Conservation (phyloP, 495 filamentous ascomycete species). For the Neurospora intermedia region DNA sequence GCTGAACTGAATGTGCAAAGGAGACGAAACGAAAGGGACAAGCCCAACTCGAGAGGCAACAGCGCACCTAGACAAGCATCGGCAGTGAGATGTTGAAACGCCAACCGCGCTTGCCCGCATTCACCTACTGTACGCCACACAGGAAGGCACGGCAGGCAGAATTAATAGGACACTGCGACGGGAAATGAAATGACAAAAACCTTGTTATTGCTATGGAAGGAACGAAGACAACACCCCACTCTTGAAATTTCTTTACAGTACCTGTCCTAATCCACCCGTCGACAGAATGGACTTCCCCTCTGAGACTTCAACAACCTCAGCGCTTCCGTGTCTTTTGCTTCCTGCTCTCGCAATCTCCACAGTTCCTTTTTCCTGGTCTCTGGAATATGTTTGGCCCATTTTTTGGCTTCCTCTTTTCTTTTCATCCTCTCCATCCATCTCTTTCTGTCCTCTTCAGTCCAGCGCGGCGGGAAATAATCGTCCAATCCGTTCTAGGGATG, state of each 20-base stretch:
- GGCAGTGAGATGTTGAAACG: background rate
- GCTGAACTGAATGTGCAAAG: background rate
- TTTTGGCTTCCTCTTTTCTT: background rate
- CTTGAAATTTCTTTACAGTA: too few species aligned
- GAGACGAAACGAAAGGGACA: background rate
- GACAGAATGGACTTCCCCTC: background rate
- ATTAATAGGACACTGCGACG: background rate
- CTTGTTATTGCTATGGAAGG: background rate
- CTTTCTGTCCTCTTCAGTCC: background rate
- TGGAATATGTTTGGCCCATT: background rate
- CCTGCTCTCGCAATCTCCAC: background rate
- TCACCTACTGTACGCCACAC: background rate
- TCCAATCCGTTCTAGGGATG: background rate
- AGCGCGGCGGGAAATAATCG: background rate
- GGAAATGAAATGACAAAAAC: background rate
- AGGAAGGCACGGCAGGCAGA: background rate
- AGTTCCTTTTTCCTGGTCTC: background rate
- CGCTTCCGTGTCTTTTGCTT: background rate
- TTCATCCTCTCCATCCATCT: background rate
- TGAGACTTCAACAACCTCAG: background rate
- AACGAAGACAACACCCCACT: background rate
- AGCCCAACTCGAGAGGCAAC: background rate
- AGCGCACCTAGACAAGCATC: background rate
- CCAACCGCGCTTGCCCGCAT: background rate
- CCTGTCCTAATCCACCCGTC: too few species aligned